A percentile compares a stretch with the other conserved stretches of the same genome.
Conservation (phyloP, 2,329 filamentous ascomycete species). For the Ophiocordyceps australis region DNA sequence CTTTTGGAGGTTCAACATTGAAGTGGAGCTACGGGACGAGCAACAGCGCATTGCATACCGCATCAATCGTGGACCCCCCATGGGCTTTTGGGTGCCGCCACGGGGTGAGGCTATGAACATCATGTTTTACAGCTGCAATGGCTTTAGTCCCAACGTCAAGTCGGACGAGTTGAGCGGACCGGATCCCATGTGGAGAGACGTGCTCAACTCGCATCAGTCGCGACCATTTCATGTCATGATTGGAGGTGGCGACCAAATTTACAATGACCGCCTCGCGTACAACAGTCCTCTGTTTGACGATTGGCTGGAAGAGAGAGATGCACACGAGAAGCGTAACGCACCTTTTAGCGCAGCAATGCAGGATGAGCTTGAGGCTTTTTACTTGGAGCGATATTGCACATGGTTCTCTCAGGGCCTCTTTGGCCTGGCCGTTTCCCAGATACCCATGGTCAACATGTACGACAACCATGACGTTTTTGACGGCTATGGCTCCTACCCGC, state of each 20-base stretch:
- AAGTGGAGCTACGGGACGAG: conserved; percentile 62
- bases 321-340: conserved; percentile 58
- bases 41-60: conserved; percentile 87
- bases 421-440: conserved; percentile 80
- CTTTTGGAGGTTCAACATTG: conserved; percentile 94
- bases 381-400: conserved; percentile 71
- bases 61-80: conserved; percentile 78
- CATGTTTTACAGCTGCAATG: conserved; percentile 97
- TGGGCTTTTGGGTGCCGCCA: conserved; percentile 88
- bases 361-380: conserved; percentile 74
- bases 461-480: conserved; percentile 89
- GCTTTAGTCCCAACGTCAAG: conserved; percentile 70
- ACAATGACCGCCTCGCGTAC: conserved; percentile 71
- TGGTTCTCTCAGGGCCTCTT: conserved; percentile 97
- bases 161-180: conserved; percentile 72
- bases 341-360: conserved; percentile 71
- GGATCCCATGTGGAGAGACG: conserved; percentile 92
- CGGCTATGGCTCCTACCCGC: conserved; percentile 83
- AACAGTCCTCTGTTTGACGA: conserved; percentile 61
- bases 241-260: conserved; percentile 91
- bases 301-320: conserved; percentile 71
- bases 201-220: conserved; percentile 79
- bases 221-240: conserved; percentile 96
- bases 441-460: conserved; percentile 97
- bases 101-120: conserved; percentile 83